Percentiles rank a stretch among this genome's conserved stretches.
Evolutionary conservation across 2,329 filamentous ascomycete genomes (phyloP).

Genomic region (Blumeriella jaapii): DNA sequence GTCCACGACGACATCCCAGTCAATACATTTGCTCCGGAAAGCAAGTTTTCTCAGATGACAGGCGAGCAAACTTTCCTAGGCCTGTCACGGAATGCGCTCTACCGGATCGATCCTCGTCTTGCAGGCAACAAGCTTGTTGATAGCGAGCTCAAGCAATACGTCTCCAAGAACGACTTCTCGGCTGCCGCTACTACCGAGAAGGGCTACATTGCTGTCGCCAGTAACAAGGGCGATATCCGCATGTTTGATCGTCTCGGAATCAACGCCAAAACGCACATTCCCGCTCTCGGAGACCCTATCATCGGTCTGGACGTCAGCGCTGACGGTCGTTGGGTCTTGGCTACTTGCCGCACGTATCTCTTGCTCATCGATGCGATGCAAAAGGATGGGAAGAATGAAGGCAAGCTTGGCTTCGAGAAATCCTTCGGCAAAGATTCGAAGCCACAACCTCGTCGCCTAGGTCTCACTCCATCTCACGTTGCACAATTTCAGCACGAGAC

Average conservation of each 20-base stretch:
- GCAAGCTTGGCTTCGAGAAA: constrained; percentile 95
- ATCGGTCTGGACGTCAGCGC: constrained; percentile 91
- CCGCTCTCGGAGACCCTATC: constrained; percentile 88
- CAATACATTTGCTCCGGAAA: constrained; percentile 84
- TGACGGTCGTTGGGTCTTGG: constrained; percentile 90
- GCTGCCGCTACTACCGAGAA: constrained; percentile 90
- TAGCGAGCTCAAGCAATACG: constrained; percentile 86
- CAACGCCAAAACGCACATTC: constrained; percentile 94
- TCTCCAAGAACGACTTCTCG: constrained; percentile 94
- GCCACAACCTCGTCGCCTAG: constrained; percentile 82
- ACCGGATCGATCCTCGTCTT: constrained; percentile 84
- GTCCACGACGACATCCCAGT: constrained; percentile 93
- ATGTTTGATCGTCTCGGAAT: constrained; percentile 94
- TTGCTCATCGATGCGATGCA: constrained; percentile 87
- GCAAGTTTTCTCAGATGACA: constrained; percentile 97
- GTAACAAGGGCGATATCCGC: constrained; percentile 94
- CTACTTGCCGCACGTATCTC: constrained; percentile 87
- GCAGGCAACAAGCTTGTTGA: constrained; percentile 89
- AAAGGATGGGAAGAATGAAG: constrained; percentile 88
- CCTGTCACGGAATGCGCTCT: constrained; percentile 84
- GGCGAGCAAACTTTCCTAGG: constrained; percentile 90
- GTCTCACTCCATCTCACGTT: constrained; percentile 80
- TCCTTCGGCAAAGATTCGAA: constrained; percentile 87
- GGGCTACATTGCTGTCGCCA: constrained; percentile 92
- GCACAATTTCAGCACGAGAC: constrained; percentile 98